A percentile compares a stretch with the other conserved stretches of the same genome.
These are phyloP conservation scores for Microbotryum violaceum DNA, from an alignment of 1,284 basidiomycete genomes.

Conservation along the genomic window DNA sequence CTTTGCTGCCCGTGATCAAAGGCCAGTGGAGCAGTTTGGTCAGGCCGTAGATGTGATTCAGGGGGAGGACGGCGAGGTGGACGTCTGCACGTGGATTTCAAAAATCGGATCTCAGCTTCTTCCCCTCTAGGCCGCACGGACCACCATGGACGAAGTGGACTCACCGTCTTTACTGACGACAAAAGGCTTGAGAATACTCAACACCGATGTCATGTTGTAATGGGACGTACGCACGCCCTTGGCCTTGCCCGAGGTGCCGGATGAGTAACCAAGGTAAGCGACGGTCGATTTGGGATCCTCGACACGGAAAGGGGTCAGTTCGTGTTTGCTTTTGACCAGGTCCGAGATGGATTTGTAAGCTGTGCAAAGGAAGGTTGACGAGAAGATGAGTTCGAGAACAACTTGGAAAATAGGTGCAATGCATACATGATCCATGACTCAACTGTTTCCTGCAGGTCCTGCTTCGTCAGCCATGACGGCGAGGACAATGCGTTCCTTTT, in stretches of 20 bases:
- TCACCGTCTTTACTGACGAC: neutral
- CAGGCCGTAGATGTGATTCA: conserved; percentile 29
- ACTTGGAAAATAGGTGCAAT: too few species aligned
- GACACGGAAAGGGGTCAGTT: neutral
- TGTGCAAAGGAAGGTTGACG: neutral
- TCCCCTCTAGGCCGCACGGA: conserved; percentile 14
- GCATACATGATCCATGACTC: neutral
- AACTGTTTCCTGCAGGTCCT: conserved; percentile 8
- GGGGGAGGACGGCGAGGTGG: conserved; percentile 28
- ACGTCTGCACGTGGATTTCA: conserved; percentile 19
- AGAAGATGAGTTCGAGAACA: too few species aligned
- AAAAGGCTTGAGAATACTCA: neutral
- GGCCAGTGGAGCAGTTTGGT: conserved; percentile 55
- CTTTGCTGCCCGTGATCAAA: conserved; percentile 52
- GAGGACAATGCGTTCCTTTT: conserved; percentile 26
- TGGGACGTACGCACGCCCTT: conserved; percentile 34
- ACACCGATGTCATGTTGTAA: conserved; percentile 31
- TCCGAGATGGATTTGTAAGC: conserved; percentile 3
- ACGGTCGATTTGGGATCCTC: conserved; percentile 23
- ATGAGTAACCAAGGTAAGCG: conserved; percentile 32
- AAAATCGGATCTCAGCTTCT: conserved; percentile 2
- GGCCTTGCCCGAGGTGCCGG: conserved; percentile 32
- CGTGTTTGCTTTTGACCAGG: neutral
- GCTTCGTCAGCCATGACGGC: conserved; percentile 22
- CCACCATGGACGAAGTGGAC: conserved; percentile 4